A percentile compares a stretch with the other conserved stretches of the same genome.
These are phyloP conservation scores for Quaeritorhiza haematococci DNA, from an alignment of 371 early-diverging fungal genomes.

Conservation along the genomic window DNA sequence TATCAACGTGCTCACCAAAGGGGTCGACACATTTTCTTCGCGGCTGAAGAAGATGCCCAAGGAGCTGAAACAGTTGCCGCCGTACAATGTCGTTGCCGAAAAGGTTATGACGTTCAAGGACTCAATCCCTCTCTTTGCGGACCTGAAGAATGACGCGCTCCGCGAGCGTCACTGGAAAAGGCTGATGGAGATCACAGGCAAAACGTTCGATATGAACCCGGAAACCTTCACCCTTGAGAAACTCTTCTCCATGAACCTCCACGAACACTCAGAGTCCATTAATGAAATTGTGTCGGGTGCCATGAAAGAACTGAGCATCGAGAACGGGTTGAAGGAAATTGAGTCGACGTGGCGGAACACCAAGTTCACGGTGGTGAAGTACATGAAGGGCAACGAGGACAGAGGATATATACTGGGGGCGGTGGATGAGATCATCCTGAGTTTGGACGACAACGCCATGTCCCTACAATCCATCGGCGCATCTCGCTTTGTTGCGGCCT, in stretches of 20 bases:
- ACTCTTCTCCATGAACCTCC: conserved; percentile 50
- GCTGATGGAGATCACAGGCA: conserved; percentile 53
- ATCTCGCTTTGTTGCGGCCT: conserved; percentile 54
- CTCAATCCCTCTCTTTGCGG: conserved; percentile 50
- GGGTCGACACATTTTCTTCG: conserved; percentile 40
- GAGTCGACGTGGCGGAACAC: conserved; percentile 49
- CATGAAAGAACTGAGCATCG: conserved; percentile 57
- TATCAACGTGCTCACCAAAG: conserved; percentile 46
- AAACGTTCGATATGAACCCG: conserved; percentile 53
- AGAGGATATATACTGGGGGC: conserved; percentile 52
- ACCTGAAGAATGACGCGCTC: conserved; percentile 53
- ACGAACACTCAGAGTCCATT: conserved; percentile 47
- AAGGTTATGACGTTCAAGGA: conserved; percentile 52
- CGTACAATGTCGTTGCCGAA: conserved; percentile 56
- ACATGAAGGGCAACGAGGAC: conserved; percentile 54
- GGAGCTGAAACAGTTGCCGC: conserved; percentile 50
- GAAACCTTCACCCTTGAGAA: conserved; percentile 54
- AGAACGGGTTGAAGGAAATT: conserved; percentile 52
- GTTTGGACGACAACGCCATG: conserved; percentile 56
- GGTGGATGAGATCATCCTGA: conserved; percentile 45
- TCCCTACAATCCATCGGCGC: conserved; percentile 53
- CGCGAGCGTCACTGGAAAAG: conserved; percentile 55
- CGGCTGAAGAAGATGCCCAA: conserved; percentile 46
- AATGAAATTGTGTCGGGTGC: conserved; percentile 55
- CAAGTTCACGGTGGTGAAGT: conserved; percentile 50